Evolutionary conservation across 2,329 filamentous ascomycete species (phyloP).

Genomic region (Monilinia fructigena): DNA sequence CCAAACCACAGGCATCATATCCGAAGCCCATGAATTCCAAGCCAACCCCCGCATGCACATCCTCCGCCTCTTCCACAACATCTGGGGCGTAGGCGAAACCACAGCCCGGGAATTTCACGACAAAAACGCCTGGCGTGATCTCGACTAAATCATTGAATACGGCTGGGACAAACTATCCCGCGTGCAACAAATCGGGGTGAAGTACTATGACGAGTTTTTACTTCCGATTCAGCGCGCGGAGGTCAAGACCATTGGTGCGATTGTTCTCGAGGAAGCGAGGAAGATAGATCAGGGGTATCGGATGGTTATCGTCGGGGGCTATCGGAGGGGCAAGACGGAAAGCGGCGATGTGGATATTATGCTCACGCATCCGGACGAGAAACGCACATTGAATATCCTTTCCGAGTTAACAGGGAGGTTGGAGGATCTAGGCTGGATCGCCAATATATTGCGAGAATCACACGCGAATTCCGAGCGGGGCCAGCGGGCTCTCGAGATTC

Average conservation of each 20-base stretch:
- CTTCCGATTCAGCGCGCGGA: constrained; percentile 69
- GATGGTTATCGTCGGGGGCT: constrained; percentile 63
- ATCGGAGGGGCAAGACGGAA: constrained; percentile 61
- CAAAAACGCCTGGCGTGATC: constrained; percentile 72
- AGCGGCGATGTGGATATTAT: constrained; percentile 86
- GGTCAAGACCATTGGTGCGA: constrained; percentile 65
- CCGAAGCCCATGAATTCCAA: constrained; percentile 63
- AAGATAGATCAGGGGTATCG: constrained; percentile 57
- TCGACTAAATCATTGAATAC: constrained; percentile 82
- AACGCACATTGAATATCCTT: constrained; percentile 67
- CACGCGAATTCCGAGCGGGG: constrained; percentile 69
- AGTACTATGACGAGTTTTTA: constrained; percentile 86
- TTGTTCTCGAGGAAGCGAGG: constrained; percentile 66
- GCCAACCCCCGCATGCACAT: constrained; percentile 61
- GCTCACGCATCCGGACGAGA: constrained; percentile 72
- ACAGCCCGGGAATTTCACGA: constrained; percentile 81
- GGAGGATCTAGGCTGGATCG: constrained; percentile 69
- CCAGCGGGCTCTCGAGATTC: constrained; percentile 52
- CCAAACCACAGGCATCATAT: constrained; percentile 56
- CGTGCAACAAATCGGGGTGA: constrained; percentile 89
- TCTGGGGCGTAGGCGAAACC: constrained; percentile 87
- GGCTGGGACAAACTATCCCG: constrained; percentile 74
- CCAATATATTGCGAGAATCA: constrained; percentile 74
- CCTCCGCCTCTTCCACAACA: constrained; percentile 72
- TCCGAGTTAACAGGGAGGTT: constrained; percentile 68